A percentile compares a stretch with the other conserved stretches of the same genome.
phyloP scores from a whole-genome alignment of 345 rosid genomes.

The Arabis alpina region DNA sequence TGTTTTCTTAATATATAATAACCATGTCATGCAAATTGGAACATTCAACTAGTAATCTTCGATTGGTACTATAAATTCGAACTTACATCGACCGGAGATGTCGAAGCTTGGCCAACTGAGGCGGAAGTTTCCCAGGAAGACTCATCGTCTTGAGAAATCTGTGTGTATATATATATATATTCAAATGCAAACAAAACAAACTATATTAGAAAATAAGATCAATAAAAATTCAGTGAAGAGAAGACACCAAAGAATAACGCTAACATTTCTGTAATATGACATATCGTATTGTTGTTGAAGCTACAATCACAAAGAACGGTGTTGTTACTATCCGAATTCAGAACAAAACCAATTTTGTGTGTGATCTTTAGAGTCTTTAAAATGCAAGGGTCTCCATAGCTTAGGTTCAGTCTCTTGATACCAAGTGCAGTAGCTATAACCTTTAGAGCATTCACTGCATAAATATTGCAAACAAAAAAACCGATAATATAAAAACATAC shows the following conservation, averaged over 20 bases:
- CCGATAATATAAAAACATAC: not conserved
- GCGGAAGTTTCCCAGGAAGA: conserved; percentile 20
- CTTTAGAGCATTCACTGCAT: not conserved
- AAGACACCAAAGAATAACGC: not conserved
- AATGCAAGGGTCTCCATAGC: too few relatives aligned
- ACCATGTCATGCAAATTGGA: not conserved
- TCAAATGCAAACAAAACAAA: conserved; percentile 1
- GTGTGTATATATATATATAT: conserved; percentile 5
- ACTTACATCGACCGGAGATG: conserved; percentile 15
- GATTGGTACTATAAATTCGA: not conserved
- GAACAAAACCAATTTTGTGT: too few relatives aligned
- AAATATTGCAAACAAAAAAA: not conserved
- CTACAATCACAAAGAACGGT: too few relatives aligned
- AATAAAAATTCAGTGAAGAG: not conserved
- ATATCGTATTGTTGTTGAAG: too few relatives aligned
- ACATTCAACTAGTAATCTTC: not conserved
- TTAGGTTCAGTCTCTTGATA: too few relatives aligned
- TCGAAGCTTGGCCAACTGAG: conserved; percentile 1
- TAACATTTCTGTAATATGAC: too few relatives aligned
- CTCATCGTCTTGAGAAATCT: not conserved
- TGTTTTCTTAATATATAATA: too few relatives aligned
- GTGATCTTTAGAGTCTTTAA: too few relatives aligned
- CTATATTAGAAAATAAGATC: not conserved
- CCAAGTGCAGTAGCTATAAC: too few relatives aligned
- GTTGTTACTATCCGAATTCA: too few relatives aligned